Base-by-base conservation (phyloP, 177 flowering plant genomes). In the Tripterygium wilfordii region DNA sequence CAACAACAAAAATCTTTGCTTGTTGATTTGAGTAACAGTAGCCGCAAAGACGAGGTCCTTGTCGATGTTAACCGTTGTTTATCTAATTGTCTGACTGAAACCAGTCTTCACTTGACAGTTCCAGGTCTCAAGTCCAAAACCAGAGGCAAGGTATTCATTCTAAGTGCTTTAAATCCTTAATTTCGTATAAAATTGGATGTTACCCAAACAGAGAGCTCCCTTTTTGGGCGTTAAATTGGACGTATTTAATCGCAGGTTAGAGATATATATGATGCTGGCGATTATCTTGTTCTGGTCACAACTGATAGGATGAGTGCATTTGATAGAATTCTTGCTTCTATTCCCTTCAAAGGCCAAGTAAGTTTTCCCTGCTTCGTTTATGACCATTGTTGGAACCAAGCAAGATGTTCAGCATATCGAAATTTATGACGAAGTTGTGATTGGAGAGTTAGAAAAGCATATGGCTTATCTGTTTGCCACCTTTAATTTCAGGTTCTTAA, bases 321-420 rank as follows among this genome's bases (percentile, higher is more conserved):
- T 29, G 97, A 92, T 56, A 65, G 97, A 54, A 61, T 86, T 70
- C 85, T 89, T 17, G 99, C 99, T 48, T 79, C 86, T 10, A 83
- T 92, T 67, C 96, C 99, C 32, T 92, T 80, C 69, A 92, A 92
- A 67, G 96, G 96, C 61, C 96, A 86, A 91, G 98, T 88, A 19
- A 42, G 19, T 48, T 26, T 37, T 0, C 1, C 18, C 8, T 10
- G n/a, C 19, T 26, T 40, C 17, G 3, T 16, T 32, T 15, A n/a
- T n/a, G n/a, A n/a, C n/a, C n/a, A n/a, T n/a, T n/a, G n/a, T n/a
- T n/a, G n/a, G n/a, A n/a, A n/a, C n/a, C n/a, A n/a, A n/a, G n/a
- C n/a, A n/a, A n/a, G n/a, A n/a, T n/a, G n/a, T n/a, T n/a, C n/a
- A n/a, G n/a, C n/a, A n/a, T n/a, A n/a, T n/a, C n/a, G n/a, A n/a